Base-by-base conservation (phyloP, 2,329 filamentous ascomycete genomes). In the Nemania sp. region DNA sequence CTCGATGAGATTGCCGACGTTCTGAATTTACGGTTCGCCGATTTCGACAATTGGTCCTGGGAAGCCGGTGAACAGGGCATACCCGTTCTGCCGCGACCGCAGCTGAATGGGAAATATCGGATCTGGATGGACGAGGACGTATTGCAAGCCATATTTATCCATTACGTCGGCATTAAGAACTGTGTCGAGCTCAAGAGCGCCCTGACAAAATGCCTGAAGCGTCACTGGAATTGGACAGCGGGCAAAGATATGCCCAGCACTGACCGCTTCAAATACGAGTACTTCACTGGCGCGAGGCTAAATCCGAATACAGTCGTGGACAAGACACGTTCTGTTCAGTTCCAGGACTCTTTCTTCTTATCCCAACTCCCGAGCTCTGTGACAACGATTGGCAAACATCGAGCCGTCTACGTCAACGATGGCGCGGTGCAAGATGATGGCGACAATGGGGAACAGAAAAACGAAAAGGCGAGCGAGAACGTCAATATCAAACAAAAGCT, bases 71-170 rank as follows among this genome's bases (percentile, higher is more conserved):
- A 73, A 6, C 70, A 75, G 15, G 77, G 77, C 5, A 77, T 79
- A 49, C 77, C 75, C 5, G 76, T 79, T 20, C 66, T 78, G 53
- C 77, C 77, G 29, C 75, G 76, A 9, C 75, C 74, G 39, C 75
- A 78, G 37, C 62, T 77, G 21, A 80, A 79, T 54, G 78, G 78
- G 1, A 79, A 78, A 59, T 80, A 78, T 60, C 72, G 77, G 1
- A 77, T 79, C 54, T 78, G 78, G 74, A 77, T 78, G 70, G 77
- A 80, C 57, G 77, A 80, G 56, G 78, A 80, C 50, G 74, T 80
- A 11, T 67, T 80, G 15, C 77, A 80, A 62, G 73, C 76, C n/a
- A 75, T 80, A 12, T 79, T 80, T 57, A 72, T 78, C 13, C 77
- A 80, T 54, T 78, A 75, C 57, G 76, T 80, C 39, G 77, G 75